phyloP scores from a whole-genome alignment of 2,329 filamentous ascomycete genomes.

The Xylaria sp. region DNA sequence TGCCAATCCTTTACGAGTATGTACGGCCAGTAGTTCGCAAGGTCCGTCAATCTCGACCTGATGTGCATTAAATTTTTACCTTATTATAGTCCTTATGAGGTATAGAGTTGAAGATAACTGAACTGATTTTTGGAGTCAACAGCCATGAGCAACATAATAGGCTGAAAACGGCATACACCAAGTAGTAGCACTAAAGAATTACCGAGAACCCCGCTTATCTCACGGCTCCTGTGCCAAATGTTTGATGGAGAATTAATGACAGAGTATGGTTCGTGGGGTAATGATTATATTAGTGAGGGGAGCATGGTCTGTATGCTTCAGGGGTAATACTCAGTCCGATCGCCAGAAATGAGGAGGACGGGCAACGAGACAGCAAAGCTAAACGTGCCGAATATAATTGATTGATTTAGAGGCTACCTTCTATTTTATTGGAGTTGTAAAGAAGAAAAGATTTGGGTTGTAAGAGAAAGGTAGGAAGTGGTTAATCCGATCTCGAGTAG shows the following conservation, averaged over 20 bases:
- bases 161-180: constrained; percentile 18
- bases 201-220: constrained; percentile 26
- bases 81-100: background rate
- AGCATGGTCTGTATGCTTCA: background rate
- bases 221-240: background rate
- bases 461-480: too few species aligned
- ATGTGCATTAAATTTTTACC: too few species aligned
- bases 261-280: constrained; percentile 20
- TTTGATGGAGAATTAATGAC: background rate
- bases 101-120: too few species aligned
- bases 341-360: background rate
- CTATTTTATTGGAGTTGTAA: too few species aligned
- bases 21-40: background rate
- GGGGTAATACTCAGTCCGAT: background rate
- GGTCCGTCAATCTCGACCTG: too few species aligned
- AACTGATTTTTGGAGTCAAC: background rate
- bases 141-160: constrained; percentile 16
- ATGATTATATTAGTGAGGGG: constrained; percentile 9
- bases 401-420: constrained; percentile 55
- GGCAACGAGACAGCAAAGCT: background rate
- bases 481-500: too few species aligned
- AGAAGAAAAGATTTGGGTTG: too few species aligned
- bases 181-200: background rate
- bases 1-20: background rate
- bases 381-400: background rate